Evolutionary conservation across 2,329 filamentous ascomycete genomes (phyloP), one percentile per base, ranked within the genome.

Genomic region (Fusarium graminum): DNA sequence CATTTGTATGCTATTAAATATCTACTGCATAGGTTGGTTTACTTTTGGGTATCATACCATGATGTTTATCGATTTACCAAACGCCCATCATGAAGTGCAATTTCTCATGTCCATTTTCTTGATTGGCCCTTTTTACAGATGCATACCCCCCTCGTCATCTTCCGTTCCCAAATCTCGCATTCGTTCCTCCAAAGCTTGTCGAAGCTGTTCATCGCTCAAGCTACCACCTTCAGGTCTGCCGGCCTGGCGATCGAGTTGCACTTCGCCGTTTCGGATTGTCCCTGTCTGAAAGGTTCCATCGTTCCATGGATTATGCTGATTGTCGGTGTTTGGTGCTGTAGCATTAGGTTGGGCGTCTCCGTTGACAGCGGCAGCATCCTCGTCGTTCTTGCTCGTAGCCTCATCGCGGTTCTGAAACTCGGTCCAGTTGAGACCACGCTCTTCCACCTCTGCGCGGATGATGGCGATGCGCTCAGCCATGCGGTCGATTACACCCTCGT

Each of bases 401-500:
- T 85, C 83, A 19, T 82, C 79, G 45, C 79, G 79, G 56, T 78
- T 82, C 69, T 81, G 78, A 54, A 89, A 87, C 74, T 87, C 86
- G 29, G 76, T 73, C 88, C 87, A 90, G 71, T 77, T 82, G 54
- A 82, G 67, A 3, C 88, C 87, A 6, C 88, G 78, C 10, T 74
- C 72, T 76, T 88, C 85, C 10, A 93, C 87, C 79, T 94, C 91
- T 40, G 74, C 79, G 67, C 83, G 86, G 63, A 93, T 80, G 47
- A 92, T 76, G 53, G 80, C 81, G 63, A 93, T 85, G 75, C 90
- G 83, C 78, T 88, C 85, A 63, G 84, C 81, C 85, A 92, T 91
- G 69, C 90, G 84, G 63, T 77, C 81, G 57, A 94, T 90, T 57
- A 93, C 90, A 19, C 74, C 76, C 70, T 88, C 84, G 77, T 93